Evolutionary conservation across 139 green algal genomes (phyloP).

Genomic region (Closterium sp.): DNA sequence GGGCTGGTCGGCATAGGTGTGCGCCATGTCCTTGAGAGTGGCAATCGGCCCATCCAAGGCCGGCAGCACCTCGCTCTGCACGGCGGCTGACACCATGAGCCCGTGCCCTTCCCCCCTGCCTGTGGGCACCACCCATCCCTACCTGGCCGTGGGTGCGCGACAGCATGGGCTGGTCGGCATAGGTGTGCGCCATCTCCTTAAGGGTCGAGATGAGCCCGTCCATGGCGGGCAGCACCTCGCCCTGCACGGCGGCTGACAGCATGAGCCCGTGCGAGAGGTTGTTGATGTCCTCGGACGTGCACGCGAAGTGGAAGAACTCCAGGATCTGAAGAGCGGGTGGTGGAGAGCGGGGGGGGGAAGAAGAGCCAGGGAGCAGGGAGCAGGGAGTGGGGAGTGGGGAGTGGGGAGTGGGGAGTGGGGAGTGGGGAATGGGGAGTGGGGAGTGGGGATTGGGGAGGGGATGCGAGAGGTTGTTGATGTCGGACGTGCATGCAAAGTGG

Average conservation of each 20-base stretch:
- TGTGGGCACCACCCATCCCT: too few species aligned
- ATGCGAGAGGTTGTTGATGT: conserved; percentile 99
- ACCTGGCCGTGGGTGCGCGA: conserved; percentile 92
- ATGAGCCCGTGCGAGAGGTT: conserved; percentile 97
- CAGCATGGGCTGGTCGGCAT: conserved; percentile 91
- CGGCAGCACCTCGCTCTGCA: conserved; percentile 62
- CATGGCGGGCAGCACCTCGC: conserved; percentile 61
- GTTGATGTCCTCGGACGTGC: conserved; percentile 99
- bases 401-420: too few species aligned
- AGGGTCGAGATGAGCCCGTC: conserved; percentile 78
- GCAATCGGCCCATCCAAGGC: conserved; percentile 74
- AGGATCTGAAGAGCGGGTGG: conserved; percentile 43
- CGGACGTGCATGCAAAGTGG: conserved; percentile 97
- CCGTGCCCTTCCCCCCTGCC: too few species aligned
- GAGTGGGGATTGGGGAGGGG: background rate
- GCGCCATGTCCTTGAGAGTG: conserved; percentile 67
- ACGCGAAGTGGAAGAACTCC: conserved; percentile 99
- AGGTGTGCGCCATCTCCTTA: conserved; percentile 66
- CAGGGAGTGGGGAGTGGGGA: too few species aligned
- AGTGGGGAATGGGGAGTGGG: background rate
- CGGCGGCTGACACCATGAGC: conserved; percentile 88
- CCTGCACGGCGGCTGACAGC: conserved; percentile 80
- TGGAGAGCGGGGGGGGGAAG: background rate
- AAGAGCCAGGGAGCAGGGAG: too few species aligned
- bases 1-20: conserved; percentile 78